These are phyloP conservation scores for Byssochlamys sp. DNA, from an alignment of 2,329 filamentous ascomycete genomes.

Conservation along the genomic window DNA sequence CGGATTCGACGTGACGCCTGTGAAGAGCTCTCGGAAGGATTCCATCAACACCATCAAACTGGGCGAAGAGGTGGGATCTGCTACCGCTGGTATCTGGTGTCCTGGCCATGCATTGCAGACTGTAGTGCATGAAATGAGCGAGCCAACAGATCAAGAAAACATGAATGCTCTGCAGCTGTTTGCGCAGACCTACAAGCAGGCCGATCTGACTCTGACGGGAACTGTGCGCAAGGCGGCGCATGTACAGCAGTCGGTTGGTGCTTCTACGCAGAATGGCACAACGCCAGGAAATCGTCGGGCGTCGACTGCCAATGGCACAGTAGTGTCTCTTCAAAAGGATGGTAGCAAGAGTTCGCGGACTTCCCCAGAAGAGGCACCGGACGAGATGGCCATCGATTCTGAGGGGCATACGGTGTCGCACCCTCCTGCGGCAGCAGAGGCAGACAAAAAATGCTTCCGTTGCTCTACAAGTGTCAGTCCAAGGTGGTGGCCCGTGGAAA, in stretches of 20 bases:
- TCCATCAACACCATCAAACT: constrained; percentile 70
- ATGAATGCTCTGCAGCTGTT: constrained; percentile 76
- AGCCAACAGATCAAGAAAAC: constrained; percentile 61
- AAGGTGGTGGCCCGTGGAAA: constrained; percentile 53
- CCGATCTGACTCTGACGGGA: constrained; percentile 78
- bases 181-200: constrained; percentile 84
- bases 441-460: constrained; percentile 28
- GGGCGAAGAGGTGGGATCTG: constrained; percentile 68
- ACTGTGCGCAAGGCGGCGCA: constrained; percentile 87
- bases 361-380: constrained; percentile 13
- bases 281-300: constrained; percentile 42
- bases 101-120: constrained; percentile 73
- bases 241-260: constrained; percentile 32
- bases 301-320: constrained; percentile 43
- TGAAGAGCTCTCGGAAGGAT: constrained; percentile 80
- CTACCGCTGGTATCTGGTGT: constrained; percentile 83
- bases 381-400: constrained; percentile 25
- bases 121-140: constrained; percentile 67
- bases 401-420: constrained; percentile 15
- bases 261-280: constrained; percentile 19
- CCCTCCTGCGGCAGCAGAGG: constrained; percentile 10
- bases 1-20: constrained; percentile 80
- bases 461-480: constrained; percentile 35
- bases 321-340: constrained; percentile 16
- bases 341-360: constrained; percentile 11